Percentiles rank a stretch among this genome's conserved stretches.
These are phyloP conservation scores for Lojkania enalia DNA, from an alignment of 2,329 filamentous ascomycete species.

Conservation along the genomic window DNA sequence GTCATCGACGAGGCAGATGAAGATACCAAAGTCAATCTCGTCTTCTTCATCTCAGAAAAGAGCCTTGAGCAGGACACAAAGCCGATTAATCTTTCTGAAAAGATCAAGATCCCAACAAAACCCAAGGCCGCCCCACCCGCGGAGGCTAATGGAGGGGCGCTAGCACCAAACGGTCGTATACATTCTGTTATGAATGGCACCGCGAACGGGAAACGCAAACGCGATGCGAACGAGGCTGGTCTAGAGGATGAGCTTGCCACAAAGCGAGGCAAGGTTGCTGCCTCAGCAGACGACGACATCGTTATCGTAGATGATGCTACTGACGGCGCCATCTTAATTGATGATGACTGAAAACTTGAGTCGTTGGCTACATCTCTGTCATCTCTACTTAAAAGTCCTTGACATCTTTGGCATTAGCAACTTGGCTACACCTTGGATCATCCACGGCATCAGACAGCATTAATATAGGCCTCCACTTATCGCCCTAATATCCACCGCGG, in stretches of 20 bases:
- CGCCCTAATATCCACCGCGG: too few relatives aligned
- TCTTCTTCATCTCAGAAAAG: constrained; percentile 69
- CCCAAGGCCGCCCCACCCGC: constrained; percentile 40
- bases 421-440: too few relatives aligned
- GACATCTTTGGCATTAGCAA: too few relatives aligned
- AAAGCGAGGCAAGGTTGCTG: constrained; percentile 48
- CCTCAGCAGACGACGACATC: constrained; percentile 39
- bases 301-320: constrained; percentile 39
- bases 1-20: constrained; percentile 83
- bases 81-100: constrained; percentile 56
- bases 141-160: constrained; percentile 10
- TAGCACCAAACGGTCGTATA: constrained; percentile 36
- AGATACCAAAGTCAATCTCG: constrained; percentile 76
- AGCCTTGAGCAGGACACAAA: constrained; percentile 50
- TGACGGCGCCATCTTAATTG: constrained; percentile 44
- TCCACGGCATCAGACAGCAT: too few relatives aligned
- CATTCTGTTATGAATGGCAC: constrained; percentile 34
- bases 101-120: constrained; percentile 53
- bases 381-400: too few relatives aligned
- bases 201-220: constrained; percentile 48
- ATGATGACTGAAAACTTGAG: constrained; percentile 31
- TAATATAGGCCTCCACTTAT: too few relatives aligned
- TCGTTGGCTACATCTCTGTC: too few relatives aligned
- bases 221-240: constrained; percentile 48
- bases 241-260: constrained; percentile 40